phyloP scores from a whole-genome alignment of 495 filamentous ascomycete genomes.

The Arthonia radiata region DNA sequence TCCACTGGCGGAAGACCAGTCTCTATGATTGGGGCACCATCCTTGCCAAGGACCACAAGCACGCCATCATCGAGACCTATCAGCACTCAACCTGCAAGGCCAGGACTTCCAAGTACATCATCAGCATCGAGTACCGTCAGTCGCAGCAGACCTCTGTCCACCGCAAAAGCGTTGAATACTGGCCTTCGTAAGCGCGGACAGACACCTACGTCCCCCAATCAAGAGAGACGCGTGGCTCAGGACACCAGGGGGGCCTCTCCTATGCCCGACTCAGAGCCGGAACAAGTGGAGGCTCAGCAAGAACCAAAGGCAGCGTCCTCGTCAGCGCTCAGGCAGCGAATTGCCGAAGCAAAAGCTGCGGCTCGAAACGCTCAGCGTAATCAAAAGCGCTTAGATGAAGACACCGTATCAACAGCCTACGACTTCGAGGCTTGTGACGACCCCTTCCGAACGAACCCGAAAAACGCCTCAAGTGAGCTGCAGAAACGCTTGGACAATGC shows the following conservation, averaged over 20 bases:
- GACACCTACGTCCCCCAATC: slow-evolving; percentile 10
- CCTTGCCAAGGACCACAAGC: no score
- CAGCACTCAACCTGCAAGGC: no score
- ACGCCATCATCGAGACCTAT: no score
- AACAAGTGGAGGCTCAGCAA: neutral
- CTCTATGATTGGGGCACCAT: no score
- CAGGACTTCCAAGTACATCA: slow-evolving; percentile 26
- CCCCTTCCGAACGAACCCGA: neutral
- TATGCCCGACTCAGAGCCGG: slow-evolving; percentile 4
- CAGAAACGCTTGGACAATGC: slow-evolving; percentile 55
- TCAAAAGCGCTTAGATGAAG: neutral
- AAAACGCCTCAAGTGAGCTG: slow-evolving; percentile 22
- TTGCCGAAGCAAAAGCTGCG: neutral
- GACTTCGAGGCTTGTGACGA: neutral
- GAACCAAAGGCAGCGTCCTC: neutral
- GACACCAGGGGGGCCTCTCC: slow-evolving; percentile 8
- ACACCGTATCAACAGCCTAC: neutral
- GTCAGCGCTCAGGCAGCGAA: neutral
- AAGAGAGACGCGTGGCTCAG: slow-evolving; percentile 13
- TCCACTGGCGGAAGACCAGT: no score
- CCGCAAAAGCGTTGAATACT: slow-evolving; percentile 10
- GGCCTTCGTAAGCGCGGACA: slow-evolving; percentile 9
- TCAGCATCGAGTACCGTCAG: slow-evolving; percentile 25
- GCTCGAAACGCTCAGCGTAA: neutral
- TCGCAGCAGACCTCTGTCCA: slow-evolving; percentile 6